Evolutionary conservation across 768 basidiomycete genomes (phyloP).

Genomic region (Lactarius trivialis): DNA sequence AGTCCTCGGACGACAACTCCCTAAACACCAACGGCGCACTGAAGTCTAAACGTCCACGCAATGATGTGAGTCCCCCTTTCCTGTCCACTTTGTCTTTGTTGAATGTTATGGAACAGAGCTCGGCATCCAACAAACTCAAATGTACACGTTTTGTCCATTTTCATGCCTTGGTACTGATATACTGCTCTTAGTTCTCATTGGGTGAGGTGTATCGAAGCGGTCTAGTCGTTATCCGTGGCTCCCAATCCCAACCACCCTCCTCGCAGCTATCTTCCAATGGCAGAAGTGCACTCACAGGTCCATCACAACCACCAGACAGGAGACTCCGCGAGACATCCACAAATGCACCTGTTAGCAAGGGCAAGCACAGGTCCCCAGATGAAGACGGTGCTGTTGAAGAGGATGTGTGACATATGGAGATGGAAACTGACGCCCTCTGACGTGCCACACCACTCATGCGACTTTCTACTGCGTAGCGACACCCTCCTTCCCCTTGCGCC

Average conservation of each 20-base stretch:
- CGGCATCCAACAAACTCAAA: constrained; percentile 53
- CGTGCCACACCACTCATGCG: constrained; percentile 32
- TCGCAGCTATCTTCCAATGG: constrained; percentile 27
- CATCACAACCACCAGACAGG: constrained; percentile 48
- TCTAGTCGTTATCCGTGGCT: constrained; percentile 57
- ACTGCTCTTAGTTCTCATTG: constrained; percentile 35
- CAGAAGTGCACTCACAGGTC: constrained; percentile 30
- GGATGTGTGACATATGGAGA: constrained; percentile 66
- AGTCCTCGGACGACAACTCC: constrained; percentile 16
- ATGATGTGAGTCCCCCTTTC: constrained; percentile 15
- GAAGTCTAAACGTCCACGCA: constrained; percentile 19
- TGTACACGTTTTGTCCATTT: constrained; percentile 37
- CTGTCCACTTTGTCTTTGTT: not conserved
- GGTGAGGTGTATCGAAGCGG: constrained; percentile 61
- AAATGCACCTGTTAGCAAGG: constrained; percentile 31
- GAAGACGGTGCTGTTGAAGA: constrained; percentile 50
- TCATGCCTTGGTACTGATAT: no score
- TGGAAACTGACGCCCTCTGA: constrained; percentile 58
- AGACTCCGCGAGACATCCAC: constrained; percentile 42
- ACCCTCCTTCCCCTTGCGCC: constrained; percentile 41
- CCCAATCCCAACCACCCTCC: constrained; percentile 32
- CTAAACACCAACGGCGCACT: constrained; percentile 12
- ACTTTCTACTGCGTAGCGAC: constrained; percentile 28
- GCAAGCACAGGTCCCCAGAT: constrained; percentile 32
- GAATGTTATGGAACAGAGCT: constrained; percentile 11